Base-by-base conservation (phyloP, 2,329 filamentous ascomycete species). In the Microdochium trichocladiopsis region DNA sequence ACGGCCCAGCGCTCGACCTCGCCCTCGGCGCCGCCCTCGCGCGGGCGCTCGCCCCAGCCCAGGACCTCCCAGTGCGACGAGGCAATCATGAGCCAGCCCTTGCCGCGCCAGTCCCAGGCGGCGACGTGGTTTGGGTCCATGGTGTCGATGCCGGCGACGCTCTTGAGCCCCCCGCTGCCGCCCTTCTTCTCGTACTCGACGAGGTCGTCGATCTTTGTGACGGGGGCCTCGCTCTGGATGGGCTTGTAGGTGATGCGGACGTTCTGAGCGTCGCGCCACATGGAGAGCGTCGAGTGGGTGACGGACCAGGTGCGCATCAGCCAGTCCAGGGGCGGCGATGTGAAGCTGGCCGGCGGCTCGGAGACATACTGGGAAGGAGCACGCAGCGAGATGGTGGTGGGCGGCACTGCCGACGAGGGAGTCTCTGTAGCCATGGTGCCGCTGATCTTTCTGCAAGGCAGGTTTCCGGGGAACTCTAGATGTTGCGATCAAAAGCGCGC, bases 211-310 rank as follows among this genome's bases (percentile, higher is more conserved):
- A 93, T 70, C 53, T 78, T 74, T 16, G 41, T 18, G 4, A 64
- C 71, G 41, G 73, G 70, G 54, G 55, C 16, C 57, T 66, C 56
- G 24, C 66, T 54, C 11, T 69, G 62, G 9, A 88, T 75, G 1
- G 77, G 67, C 10, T 70, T 79, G 75, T 95, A 95, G 31, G 83
- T 87, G 66, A 95, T 93, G 61, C 80, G 79, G 14, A 95, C 88
- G 69, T 94, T 94, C 65, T 84, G 85, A 51, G 87, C 85, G 48
- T 80, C 79, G 60, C 83, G 83, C 90, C 90, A 95, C 87, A 94
- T 91, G 56, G 80, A 72, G 11, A 91, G 80, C 4, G 86, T 89
- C 4, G 84, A 88, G 71, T 90, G 86, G 11, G 86, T 88, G 52
- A 91, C 86, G 60, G 79, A 72, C 87, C 87, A 91, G 54, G 82